Conservation (phyloP, 176 grass and related monocot genomes). For the Zea mays region DNA sequence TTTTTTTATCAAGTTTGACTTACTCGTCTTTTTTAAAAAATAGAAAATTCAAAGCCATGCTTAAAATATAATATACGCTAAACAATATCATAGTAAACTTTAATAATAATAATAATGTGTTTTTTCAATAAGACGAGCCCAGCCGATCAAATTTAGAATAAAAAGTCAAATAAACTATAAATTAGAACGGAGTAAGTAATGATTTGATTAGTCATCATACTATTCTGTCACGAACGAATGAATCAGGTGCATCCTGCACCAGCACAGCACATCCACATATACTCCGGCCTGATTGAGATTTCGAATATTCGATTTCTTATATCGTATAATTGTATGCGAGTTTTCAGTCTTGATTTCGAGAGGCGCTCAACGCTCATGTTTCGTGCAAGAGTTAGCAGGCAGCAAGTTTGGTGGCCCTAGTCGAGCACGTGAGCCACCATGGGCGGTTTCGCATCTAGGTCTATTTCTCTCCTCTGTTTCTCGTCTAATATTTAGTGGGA, state of each 20-base stretch:
- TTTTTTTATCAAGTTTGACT: too few relatives aligned
- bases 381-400: background rate
- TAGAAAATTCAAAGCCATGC: too few relatives aligned
- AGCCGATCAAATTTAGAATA: too few relatives aligned
- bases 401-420: background rate
- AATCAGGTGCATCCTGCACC: background rate
- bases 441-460: background rate
- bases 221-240: conserved; percentile 12
- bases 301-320: conserved; percentile 35
- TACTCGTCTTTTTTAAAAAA: too few relatives aligned
- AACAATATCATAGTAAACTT: too few relatives aligned
- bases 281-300: conserved; percentile 13
- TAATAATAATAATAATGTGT: too few relatives aligned
- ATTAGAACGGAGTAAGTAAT: background rate
- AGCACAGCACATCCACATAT: conserved; percentile 35
- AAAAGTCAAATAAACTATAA: too few relatives aligned
- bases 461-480: too few relatives aligned
- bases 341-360: conserved; percentile 7
- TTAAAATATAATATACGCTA: too few relatives aligned
- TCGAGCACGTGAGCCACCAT: background rate
- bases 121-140: background rate
- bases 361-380: background rate
- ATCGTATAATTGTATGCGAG: background rate
- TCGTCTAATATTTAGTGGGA: too few relatives aligned
- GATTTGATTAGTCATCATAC: conserved; percentile 13